Evolutionary conservation across 1,284 basidiomycete genomes (phyloP), one percentile per base, ranked within the genome.

Genomic region (Apiotrichum mycotoxinovorans): DNA sequence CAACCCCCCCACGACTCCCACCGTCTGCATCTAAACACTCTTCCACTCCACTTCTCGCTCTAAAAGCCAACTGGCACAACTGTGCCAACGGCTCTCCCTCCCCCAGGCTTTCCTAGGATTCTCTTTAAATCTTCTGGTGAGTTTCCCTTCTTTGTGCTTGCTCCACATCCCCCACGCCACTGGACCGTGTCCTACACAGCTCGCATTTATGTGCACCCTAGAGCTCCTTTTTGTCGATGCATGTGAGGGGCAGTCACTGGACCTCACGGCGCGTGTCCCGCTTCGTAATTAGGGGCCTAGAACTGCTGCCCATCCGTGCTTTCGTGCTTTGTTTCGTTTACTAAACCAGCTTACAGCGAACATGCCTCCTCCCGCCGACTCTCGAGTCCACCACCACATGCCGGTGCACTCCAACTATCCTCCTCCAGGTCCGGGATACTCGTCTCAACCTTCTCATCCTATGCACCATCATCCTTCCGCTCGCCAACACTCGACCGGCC

Each of bases 401-500:
- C 55, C 56, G 17, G 49, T 62, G 54, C 62, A 57, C 52, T 54
- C 58, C 14, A 41, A 56, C 51, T 61, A 63, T 41, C 63, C 65
- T 8, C 54, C 58, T 25, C 56, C 48, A 10, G 60, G 61, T 15
- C 53, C 40, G 50, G 54, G 57, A 22, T 56, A 66, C 52, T 27
- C 50, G 20, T 53, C 59, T 8, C 57, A 64, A 35, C 57, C 58
- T n/a, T 49, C 59, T 18, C 57, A 59, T 20, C 60, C 60, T 0
- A 58, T 59, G 43, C 60, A 68, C 46, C 66, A 61, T 23, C 65
- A 61, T 34, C 60, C 63, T 26, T 57, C 63, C 17, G 55, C 63
- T 3, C 58, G 68, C 30, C 66, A 69, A 43, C 58, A 57, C 17
- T 66, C 64, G 2, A 68, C 68, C 35, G 67, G 67, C 2, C 47